Percentiles rank a stretch among this genome's conserved stretches.
Evolutionary conservation across 768 basidiomycete genomes (phyloP).

Genomic region (Mycena floridula): DNA sequence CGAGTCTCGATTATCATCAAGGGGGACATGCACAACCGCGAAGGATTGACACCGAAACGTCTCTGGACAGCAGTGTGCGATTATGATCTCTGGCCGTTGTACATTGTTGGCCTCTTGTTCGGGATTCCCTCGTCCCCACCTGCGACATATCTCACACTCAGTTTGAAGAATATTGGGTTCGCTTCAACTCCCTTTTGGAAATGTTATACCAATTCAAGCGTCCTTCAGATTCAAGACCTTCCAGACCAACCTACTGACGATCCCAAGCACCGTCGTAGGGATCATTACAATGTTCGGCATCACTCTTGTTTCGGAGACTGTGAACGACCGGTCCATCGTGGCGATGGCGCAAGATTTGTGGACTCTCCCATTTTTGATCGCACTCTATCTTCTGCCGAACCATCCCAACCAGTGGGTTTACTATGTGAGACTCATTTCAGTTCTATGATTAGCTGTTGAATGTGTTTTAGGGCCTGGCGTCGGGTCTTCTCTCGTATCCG

Average conservation of each 20-base stretch:
- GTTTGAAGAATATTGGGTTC: conserved; percentile 48
- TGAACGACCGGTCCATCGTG: conserved; percentile 49
- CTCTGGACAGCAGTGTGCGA: conserved; percentile 52
- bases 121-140: conserved; percentile 44
- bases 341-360: conserved; percentile 52
- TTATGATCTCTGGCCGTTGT: conserved; percentile 64
- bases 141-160: conserved; percentile 50
- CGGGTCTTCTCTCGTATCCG: conserved; percentile 41
- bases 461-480: conserved; percentile 29
- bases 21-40: conserved; percentile 69
- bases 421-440: conserved; percentile 29
- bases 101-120: conserved; percentile 51
- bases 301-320: conserved; percentile 42
- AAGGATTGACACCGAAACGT: conserved; percentile 43
- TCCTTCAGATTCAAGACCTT: conserved; percentile 52
- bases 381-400: conserved; percentile 41
- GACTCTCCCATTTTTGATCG: conserved; percentile 56
- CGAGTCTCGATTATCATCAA: conserved; percentile 9
- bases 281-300: conserved; percentile 48
- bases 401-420: conserved; percentile 47
- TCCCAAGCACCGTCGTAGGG: conserved; percentile 45
- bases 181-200: conserved; percentile 3
- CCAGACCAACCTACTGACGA: conserved; percentile 52
- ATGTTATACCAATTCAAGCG: background rate
- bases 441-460: background rate